phyloP scores from a whole-genome alignment of 2,329 filamentous ascomycete species.

The Akanthomyces dipterigenus region DNA sequence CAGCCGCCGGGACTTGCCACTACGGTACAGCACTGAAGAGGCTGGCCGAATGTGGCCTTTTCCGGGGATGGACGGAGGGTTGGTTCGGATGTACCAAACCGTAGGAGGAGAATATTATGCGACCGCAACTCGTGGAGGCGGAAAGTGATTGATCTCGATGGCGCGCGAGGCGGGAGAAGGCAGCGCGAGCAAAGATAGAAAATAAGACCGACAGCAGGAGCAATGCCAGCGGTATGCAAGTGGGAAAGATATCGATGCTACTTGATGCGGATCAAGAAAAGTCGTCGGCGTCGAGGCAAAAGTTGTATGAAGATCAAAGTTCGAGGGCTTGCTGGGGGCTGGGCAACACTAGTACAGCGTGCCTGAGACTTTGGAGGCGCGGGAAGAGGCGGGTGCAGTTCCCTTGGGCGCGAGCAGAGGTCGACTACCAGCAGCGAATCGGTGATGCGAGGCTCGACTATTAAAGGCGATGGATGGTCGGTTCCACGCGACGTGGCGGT shows the following conservation, averaged over 20 bases:
- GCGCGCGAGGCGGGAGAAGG: background rate
- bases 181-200: background rate
- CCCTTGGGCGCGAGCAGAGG: background rate
- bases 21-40: conserved; percentile 25
- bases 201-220: background rate
- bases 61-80: conserved; percentile 14
- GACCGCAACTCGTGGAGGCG: background rate
- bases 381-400: conserved; percentile 3
- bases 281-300: background rate
- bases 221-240: background rate
- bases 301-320: conserved; percentile 6
- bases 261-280: background rate
- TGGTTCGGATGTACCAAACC: background rate
- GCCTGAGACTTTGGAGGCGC: conserved; percentile 1
- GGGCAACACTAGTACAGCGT: conserved; percentile 4
- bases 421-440: background rate
- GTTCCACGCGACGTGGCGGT: conserved; percentile 10
- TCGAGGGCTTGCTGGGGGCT: conserved; percentile 6
- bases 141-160: background rate
- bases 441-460: background rate
- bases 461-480: conserved; percentile 4
- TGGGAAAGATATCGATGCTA: background rate
- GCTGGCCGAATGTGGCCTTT: conserved; percentile 28
- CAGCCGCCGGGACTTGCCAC: conserved; percentile 28
- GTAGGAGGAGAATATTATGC: background rate